Percentiles rank a stretch among this genome's conserved stretches.
phyloP scores from a whole-genome alignment of 1,284 basidiomycete genomes.

The Sanghuangporus sanghuang region DNA sequence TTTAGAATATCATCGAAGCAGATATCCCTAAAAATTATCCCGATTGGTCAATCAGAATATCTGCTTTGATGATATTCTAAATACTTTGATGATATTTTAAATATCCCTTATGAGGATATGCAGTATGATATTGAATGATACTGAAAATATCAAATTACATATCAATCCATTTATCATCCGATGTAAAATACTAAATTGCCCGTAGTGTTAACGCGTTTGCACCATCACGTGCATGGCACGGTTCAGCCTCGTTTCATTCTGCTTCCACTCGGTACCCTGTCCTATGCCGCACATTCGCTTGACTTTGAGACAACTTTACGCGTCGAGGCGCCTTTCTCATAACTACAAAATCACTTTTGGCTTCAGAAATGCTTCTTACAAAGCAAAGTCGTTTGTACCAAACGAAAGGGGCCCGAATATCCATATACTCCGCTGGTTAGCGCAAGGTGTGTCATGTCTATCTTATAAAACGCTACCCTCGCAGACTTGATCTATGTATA shows the following conservation, averaged over 20 bases:
- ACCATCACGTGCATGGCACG: background rate
- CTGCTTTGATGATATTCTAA: too few species aligned
- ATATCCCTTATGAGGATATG: too few species aligned
- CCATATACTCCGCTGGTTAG: conserved; percentile 5
- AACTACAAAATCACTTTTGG: background rate
- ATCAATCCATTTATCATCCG: too few species aligned
- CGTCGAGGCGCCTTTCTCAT: background rate
- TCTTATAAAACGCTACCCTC: background rate
- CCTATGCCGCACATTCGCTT: background rate
- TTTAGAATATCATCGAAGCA: too few species aligned
- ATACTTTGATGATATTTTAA: too few species aligned
- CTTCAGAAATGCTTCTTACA: background rate
- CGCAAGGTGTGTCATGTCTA: conserved; percentile 5
- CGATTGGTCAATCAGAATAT: too few species aligned
- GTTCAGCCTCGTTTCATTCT: background rate
- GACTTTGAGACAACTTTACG: background rate
- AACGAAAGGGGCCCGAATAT: conserved; percentile 16
- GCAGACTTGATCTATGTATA: background rate
- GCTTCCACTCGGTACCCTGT: background rate
- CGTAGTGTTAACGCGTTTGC: background rate
- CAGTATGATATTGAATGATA: too few species aligned
- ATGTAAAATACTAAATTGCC: too few species aligned
- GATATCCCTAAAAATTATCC: too few species aligned
- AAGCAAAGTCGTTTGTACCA: conserved; percentile 9
- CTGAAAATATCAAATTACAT: too few species aligned